phyloP scores from a whole-genome alignment of 108 stramenopile genomes.

The Stephanodiscus triporus region DNA sequence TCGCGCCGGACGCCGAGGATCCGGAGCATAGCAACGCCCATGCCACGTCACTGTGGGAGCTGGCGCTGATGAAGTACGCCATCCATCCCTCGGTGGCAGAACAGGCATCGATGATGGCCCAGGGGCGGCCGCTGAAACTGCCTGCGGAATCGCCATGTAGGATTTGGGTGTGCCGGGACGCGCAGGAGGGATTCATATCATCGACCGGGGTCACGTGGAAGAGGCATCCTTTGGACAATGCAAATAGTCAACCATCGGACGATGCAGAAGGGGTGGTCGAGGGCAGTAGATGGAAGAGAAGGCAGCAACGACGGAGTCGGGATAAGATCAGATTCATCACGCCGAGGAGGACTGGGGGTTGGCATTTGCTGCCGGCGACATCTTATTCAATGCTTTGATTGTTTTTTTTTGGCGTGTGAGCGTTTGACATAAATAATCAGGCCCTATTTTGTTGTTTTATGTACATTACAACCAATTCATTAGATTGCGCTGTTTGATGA shows the following conservation, averaged over 20 bases:
- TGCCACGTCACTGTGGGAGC: conserved; percentile 83
- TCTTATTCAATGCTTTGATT: conserved; percentile 39
- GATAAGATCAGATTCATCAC: conserved; percentile 64
- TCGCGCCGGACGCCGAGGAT: conserved; percentile 70
- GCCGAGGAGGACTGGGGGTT: conserved; percentile 52
- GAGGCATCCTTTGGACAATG: conserved; percentile 61
- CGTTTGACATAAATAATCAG: not conserved
- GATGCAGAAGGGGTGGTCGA: conserved; percentile 13
- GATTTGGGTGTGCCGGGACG: conserved; percentile 51
- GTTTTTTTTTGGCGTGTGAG: not conserved
- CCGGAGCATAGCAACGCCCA: conserved; percentile 86
- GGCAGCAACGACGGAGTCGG: conserved; percentile 31
- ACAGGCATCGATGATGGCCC: conserved; percentile 65
- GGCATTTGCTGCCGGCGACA: conserved; percentile 41
- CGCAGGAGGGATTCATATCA: conserved; percentile 59
- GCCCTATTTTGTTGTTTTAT: conserved; percentile 14
- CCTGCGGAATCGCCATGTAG: conserved; percentile 72
- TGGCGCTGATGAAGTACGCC: conserved; percentile 72
- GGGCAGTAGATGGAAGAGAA: conserved; percentile 15
- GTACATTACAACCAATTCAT: not conserved
- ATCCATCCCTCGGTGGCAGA: conserved; percentile 56
- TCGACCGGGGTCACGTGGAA: conserved; percentile 50
- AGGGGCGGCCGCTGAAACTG: conserved; percentile 60
- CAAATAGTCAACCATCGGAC: not conserved
- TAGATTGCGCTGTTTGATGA: too few relatives aligned